Evolutionary conservation across 352 stramenopile species (phyloP).

Genomic region (Thraustochytrium sp.): DNA sequence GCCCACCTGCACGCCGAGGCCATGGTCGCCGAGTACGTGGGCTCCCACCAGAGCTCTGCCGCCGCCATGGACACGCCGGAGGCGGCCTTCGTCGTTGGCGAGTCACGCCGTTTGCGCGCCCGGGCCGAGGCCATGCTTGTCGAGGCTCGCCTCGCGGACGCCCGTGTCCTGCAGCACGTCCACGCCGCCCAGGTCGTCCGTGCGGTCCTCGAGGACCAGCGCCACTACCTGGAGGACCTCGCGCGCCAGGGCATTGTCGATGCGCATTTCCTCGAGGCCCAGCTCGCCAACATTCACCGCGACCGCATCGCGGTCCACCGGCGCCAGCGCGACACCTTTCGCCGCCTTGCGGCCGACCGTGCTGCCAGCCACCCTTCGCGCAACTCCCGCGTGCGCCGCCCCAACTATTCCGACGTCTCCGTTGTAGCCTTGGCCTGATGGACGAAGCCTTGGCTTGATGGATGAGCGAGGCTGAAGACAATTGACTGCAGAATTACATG

Average conservation of each 20-base stretch:
- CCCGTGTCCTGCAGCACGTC: neutral
- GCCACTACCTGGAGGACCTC: neutral
- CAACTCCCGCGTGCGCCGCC: no score
- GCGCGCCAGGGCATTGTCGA: neutral
- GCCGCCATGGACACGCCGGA: neutral
- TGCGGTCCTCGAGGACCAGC: neutral
- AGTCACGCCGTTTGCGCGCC: neutral
- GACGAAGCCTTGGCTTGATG: no score
- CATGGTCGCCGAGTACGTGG: conserved; percentile 19
- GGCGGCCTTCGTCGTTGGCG: conserved; percentile 1
- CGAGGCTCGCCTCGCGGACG: neutral
- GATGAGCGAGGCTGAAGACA: no score
- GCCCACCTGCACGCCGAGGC: neutral
- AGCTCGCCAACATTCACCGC: no score
- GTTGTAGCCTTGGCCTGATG: no score
- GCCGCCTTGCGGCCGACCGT: no score
- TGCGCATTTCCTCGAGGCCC: conserved; percentile 4
- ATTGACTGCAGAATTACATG: no score
- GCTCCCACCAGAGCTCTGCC: no score
- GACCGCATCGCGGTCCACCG: no score
- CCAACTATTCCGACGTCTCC: no score
- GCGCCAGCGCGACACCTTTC: no score
- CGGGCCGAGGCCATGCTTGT: neutral
- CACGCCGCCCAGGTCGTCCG: neutral
- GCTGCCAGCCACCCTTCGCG: no score